These are phyloP conservation scores for Loxodes magnus DNA, from an alignment of 73 alveolate species.

Conservation along the genomic window DNA sequence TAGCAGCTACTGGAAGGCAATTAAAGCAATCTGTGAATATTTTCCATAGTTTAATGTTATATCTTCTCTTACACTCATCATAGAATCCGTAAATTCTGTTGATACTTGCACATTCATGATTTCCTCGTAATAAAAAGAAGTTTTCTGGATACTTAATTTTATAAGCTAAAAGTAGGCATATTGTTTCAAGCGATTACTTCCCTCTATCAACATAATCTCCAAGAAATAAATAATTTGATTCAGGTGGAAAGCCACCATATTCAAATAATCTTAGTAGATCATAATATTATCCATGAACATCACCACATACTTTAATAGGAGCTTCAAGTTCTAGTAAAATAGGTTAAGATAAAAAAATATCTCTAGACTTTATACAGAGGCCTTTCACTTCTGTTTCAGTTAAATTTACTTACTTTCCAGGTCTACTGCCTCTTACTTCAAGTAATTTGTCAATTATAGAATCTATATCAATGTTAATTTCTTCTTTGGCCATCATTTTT, in stretches of 20 bases:
- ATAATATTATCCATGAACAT: slow-evolving; percentile 92
- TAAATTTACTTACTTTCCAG: slow-evolving; percentile 78
- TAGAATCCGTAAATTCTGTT: slow-evolving; percentile 93
- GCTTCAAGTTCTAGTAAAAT: slow-evolving; percentile 77
- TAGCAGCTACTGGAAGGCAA: slow-evolving; percentile 94
- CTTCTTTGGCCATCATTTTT: too few species aligned
- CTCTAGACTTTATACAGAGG: slow-evolving; percentile 70
- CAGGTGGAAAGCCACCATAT: slow-evolving; percentile 97
- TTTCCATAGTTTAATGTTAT: slow-evolving; percentile 90
- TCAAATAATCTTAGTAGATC: slow-evolving; percentile 84
- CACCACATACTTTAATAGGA: slow-evolving; percentile 76
- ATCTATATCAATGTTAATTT: slow-evolving; percentile 78
- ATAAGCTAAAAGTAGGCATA: slow-evolving; percentile 88
- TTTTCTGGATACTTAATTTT: slow-evolving; percentile 93
- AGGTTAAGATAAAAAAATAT: slow-evolving; percentile 65
- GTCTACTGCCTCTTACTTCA: slow-evolving; percentile 81
- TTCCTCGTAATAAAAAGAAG: slow-evolving; percentile 89
- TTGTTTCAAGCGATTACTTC: slow-evolving; percentile 80
- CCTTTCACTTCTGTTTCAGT: slow-evolving; percentile 81
- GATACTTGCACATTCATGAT: slow-evolving; percentile 96
- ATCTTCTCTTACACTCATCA: slow-evolving; percentile 93
- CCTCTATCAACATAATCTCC: slow-evolving; percentile 98
- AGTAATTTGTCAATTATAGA: slow-evolving; percentile 68
- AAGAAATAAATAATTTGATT: slow-evolving; percentile 84
- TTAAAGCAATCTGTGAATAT: slow-evolving; percentile 90